Evolutionary conservation across 2,329 filamentous ascomycete genomes (phyloP), one percentile per base, ranked within the genome.

Genomic region (Lachnellula cervina): DNA sequence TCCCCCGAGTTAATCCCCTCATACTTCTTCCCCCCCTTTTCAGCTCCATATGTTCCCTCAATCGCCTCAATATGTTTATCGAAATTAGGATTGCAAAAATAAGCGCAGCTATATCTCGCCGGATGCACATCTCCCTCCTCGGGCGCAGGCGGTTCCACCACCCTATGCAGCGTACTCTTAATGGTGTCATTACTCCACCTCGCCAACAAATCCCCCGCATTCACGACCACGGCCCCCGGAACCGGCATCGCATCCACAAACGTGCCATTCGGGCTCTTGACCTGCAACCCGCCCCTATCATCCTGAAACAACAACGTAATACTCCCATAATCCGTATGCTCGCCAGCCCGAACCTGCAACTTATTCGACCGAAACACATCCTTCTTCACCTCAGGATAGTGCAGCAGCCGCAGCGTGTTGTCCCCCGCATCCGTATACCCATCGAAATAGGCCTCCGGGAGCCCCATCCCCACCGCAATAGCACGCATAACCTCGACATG

Each of bases 121-220:
- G 90, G 90, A 70, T 95, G 87, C 17, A 64, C 59, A 40, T 76
- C 73, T 16, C 78, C 79, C 7, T 73, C 74, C 3, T 74, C 76
- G 4, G 77, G 78, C 16, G 77, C 75, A 0, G 89, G 88, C 2
- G 92, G 92, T 73, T 96, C 89, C 5, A 97, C 89, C 0, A 97
- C 92, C 11, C 91, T 84, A 72, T 97, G 92, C 58, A 91, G 83
- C 4, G 92, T 97, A 68, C 88, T 93, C 74, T 88, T 91, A 74
- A 97, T 96, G 4, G 82, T 88, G 67, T 95, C 90, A 68, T 97
- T 97, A 61, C 88, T 90, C 92, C 91, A 96, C 51, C 91, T 79
- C 1, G 89, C 87, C 49, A 97, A 76, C 63, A 97, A 70, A 69
- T 97, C 92, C 1, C 91, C 92, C 0, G 91, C 91, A 67, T 97